phyloP scores from a whole-genome alignment of 768 basidiomycete genomes.

The Naganishia antarctica region DNA sequence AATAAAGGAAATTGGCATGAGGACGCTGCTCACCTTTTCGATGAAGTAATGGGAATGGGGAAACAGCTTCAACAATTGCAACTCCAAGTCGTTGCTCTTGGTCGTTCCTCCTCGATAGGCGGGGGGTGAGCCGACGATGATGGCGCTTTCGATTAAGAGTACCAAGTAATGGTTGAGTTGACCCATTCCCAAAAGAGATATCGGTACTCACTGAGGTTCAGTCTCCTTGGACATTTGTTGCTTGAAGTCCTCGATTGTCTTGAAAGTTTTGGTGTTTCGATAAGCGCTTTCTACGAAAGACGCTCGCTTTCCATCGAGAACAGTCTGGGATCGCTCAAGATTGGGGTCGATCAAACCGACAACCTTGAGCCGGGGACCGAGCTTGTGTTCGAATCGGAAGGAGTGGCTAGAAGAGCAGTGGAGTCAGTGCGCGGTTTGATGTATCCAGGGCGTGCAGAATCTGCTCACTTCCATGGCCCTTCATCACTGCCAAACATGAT shows the following conservation, averaged over 20 bases:
- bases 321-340: slow-evolving; percentile 71
- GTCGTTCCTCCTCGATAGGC: slow-evolving; percentile 78
- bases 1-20: background rate
- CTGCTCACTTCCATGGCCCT: slow-evolving; percentile 48
- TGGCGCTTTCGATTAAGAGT: slow-evolving; percentile 53
- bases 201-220: slow-evolving; percentile 55
- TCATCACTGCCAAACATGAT: slow-evolving; percentile 86
- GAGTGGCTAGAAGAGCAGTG: slow-evolving; percentile 49
- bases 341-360: slow-evolving; percentile 90
- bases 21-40: slow-evolving; percentile 58
- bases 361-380: slow-evolving; percentile 91
- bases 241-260: slow-evolving; percentile 79
- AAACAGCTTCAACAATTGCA: slow-evolving; percentile 79
- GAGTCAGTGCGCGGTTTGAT: slow-evolving; percentile 41
- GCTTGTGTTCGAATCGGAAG: slow-evolving; percentile 63
- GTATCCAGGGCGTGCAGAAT: background rate
- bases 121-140: slow-evolving; percentile 87
- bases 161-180: background rate
- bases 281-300: slow-evolving; percentile 93
- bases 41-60: slow-evolving; percentile 83
- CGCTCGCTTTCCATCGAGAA: slow-evolving; percentile 77
- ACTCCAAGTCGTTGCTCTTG: slow-evolving; percentile 75
- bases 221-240: slow-evolving; percentile 60
- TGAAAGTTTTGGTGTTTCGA: slow-evolving; percentile 74
- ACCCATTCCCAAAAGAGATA: no score